Percentiles rank a stretch among this genome's conserved stretches.
Evolutionary conservation across 495 filamentous ascomycete genomes (phyloP).

Genomic region (Annulohypoxylon bovei): DNA sequence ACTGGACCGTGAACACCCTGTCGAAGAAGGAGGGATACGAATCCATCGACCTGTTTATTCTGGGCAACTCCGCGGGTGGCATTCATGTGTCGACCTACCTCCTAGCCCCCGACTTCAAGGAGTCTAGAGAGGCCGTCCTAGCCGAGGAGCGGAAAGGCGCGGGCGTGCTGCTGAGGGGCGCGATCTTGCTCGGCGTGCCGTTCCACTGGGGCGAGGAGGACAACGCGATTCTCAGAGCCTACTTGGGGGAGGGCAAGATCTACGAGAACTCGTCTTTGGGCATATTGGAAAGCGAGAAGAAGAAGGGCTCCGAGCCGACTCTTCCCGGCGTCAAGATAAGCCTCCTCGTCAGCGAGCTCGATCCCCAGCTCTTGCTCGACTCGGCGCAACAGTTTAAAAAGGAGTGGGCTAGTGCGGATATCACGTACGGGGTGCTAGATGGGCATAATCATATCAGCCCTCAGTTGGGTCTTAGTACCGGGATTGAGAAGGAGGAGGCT

Average conservation of each 20-base stretch:
- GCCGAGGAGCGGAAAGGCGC: slow-evolving; percentile 27
- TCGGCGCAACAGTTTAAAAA: slow-evolving; percentile 47
- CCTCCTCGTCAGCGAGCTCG: slow-evolving; percentile 50
- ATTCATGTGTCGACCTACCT: slow-evolving; percentile 53
- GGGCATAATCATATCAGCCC: slow-evolving; percentile 60
- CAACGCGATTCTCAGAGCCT: slow-evolving; percentile 39
- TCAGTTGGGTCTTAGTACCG: slow-evolving; percentile 47
- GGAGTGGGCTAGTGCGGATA: slow-evolving; percentile 43
- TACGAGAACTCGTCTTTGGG: slow-evolving; percentile 44
- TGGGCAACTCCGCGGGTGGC: slow-evolving; percentile 58
- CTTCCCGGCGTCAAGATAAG: slow-evolving; percentile 43
- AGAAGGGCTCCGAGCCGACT: slow-evolving; percentile 35
- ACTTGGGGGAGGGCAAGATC: slow-evolving; percentile 46
- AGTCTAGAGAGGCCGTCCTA: slow-evolving; percentile 32
- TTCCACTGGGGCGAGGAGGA: slow-evolving; percentile 46
- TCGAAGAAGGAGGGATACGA: slow-evolving; percentile 34
- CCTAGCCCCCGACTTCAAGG: slow-evolving; percentile 43
- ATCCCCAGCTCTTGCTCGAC: slow-evolving; percentile 49
- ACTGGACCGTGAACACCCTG: slow-evolving; percentile 46
- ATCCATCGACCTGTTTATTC: slow-evolving; percentile 49
- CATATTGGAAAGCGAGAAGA: slow-evolving; percentile 41
- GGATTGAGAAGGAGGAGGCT: slow-evolving; percentile 52
- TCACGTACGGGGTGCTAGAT: slow-evolving; percentile 44
- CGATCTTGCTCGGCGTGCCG: slow-evolving; percentile 50
- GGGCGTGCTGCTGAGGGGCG: slow-evolving; percentile 48